These are phyloP conservation scores for Penicillium mononematosum DNA, from an alignment of 495 filamentous ascomycete species.

Conservation along the genomic window DNA sequence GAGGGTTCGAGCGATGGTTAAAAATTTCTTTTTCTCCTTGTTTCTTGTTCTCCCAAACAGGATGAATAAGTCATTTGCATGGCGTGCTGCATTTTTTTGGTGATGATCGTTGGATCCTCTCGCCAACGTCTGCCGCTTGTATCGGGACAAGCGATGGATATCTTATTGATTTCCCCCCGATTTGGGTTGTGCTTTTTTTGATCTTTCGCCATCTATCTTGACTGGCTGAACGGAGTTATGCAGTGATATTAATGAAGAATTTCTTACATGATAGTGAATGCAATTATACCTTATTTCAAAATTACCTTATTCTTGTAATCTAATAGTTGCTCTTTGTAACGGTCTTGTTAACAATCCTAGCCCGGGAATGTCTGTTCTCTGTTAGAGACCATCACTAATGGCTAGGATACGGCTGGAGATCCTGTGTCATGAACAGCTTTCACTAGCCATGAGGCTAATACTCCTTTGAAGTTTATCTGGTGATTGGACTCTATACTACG, in stretches of 20 bases:
- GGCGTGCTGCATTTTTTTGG: slow-evolving; percentile 33
- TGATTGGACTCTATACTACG: too few species aligned
- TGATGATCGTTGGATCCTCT: slow-evolving; percentile 23
- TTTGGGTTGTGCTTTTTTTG: slow-evolving; percentile 18
- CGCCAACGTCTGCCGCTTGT: slow-evolving; percentile 22
- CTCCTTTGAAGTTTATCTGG: too few species aligned
- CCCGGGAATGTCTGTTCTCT: too few species aligned
- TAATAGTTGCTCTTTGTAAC: not conserved
- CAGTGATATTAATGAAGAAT: slow-evolving; percentile 11
- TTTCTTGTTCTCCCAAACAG: slow-evolving; percentile 20
- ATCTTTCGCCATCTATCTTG: slow-evolving; percentile 18
- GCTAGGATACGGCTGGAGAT: too few species aligned
- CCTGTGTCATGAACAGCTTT: too few species aligned
- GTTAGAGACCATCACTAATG: too few species aligned
- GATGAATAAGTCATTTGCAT: slow-evolving; percentile 28
- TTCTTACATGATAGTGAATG: slow-evolving; percentile 24
- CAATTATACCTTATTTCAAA: slow-evolving; percentile 19
- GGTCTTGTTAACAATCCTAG: too few species aligned
- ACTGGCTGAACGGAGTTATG: slow-evolving; percentile 20
- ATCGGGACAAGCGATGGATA: slow-evolving; percentile 29
- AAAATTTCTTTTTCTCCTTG: slow-evolving; percentile 32
- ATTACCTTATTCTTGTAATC: not conserved
- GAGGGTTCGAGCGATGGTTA: slow-evolving; percentile 6
- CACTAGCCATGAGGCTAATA: too few species aligned
- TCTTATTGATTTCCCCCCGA: slow-evolving; percentile 21